Evolutionary conservation across 2,329 filamentous ascomycete genomes (phyloP).

Genomic region (Bipolaris zeicola): DNA sequence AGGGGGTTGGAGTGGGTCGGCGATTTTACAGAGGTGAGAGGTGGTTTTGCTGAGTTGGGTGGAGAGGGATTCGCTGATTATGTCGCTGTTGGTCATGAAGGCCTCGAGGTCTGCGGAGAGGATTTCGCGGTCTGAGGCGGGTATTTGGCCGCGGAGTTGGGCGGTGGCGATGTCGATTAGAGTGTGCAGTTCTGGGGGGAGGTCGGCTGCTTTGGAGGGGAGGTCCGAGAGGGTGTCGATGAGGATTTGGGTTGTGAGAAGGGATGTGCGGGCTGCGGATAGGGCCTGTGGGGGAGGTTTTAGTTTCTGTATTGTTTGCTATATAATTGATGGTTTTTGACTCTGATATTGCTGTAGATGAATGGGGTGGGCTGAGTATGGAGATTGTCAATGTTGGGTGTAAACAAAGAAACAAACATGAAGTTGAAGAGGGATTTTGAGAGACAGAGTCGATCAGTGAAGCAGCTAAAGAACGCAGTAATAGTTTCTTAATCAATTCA

Average conservation of each 20-base stretch:
- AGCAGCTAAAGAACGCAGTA: neutral
- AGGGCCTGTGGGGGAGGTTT: conserved; percentile 43
- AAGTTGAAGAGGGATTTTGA: neutral
- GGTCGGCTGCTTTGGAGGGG: conserved; percentile 39
- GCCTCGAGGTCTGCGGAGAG: conserved; percentile 47
- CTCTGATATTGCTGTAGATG: neutral
- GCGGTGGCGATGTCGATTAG: conserved; percentile 52
- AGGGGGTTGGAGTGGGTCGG: conserved; percentile 26
- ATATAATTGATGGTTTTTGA: neutral
- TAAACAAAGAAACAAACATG: conserved; percentile 2
- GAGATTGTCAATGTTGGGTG: neutral
- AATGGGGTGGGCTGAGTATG: neutral
- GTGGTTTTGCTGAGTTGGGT: conserved; percentile 39
- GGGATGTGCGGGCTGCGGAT: conserved; percentile 39
- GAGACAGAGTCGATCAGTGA: neutral
- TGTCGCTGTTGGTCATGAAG: conserved; percentile 49
- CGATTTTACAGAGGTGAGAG: conserved; percentile 42
- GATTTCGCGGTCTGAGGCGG: conserved; percentile 45
- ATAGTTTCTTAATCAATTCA: neutral
- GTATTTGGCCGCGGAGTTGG: conserved; percentile 46
- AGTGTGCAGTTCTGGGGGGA: conserved; percentile 52
- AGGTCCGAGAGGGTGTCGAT: conserved; percentile 43
- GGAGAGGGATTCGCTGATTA: conserved; percentile 44
- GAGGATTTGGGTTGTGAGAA: conserved; percentile 43
- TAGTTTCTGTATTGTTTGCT: neutral